These are phyloP conservation scores for Diutina neorugosa DNA, from an alignment of 1,139 yeast genomes.

Conservation along the genomic window DNA sequence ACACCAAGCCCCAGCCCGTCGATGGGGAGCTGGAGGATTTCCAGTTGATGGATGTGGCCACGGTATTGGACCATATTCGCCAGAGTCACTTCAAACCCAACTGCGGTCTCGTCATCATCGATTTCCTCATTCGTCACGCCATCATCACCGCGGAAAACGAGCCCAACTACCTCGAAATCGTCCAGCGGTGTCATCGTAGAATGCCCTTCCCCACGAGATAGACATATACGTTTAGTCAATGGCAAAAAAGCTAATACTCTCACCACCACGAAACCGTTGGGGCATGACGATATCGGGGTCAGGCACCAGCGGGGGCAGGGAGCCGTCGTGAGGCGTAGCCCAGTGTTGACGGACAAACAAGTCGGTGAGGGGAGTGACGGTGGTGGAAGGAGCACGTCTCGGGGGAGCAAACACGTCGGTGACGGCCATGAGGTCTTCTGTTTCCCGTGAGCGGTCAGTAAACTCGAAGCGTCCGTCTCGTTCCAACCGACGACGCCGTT, in stretches of 20 bases:
- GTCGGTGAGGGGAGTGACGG: conserved; percentile 32
- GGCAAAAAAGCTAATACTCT: neutral
- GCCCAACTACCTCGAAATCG: conserved; percentile 47
- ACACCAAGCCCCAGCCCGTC: conserved; percentile 50
- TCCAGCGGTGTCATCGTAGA: conserved; percentile 48
- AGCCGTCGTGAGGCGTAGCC: conserved; percentile 16
- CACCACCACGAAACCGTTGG: neutral
- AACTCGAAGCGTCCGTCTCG: conserved; percentile 1
- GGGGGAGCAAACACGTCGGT: conserved; percentile 30
- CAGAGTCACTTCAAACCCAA: conserved; percentile 74
- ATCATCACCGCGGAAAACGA: conserved; percentile 48
- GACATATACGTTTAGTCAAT: neutral
- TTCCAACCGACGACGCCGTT: neutral
- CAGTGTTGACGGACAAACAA: conserved; percentile 26
- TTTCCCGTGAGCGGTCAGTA: neutral
- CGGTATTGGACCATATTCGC: conserved; percentile 36
- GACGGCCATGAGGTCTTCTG: conserved; percentile 9
- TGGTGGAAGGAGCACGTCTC: conserved; percentile 24
- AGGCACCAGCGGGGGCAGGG: conserved; percentile 6
- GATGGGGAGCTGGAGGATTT: conserved; percentile 85
- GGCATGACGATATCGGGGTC: conserved; percentile 5
- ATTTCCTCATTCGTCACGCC: conserved; percentile 80
- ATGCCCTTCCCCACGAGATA: conserved; percentile 52
- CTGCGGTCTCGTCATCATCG: conserved; percentile 69
- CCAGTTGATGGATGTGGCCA: conserved; percentile 44